These are phyloP conservation scores for Citrus medica DNA, from an alignment of 345 rosid genomes.

Conservation along the genomic window DNA sequence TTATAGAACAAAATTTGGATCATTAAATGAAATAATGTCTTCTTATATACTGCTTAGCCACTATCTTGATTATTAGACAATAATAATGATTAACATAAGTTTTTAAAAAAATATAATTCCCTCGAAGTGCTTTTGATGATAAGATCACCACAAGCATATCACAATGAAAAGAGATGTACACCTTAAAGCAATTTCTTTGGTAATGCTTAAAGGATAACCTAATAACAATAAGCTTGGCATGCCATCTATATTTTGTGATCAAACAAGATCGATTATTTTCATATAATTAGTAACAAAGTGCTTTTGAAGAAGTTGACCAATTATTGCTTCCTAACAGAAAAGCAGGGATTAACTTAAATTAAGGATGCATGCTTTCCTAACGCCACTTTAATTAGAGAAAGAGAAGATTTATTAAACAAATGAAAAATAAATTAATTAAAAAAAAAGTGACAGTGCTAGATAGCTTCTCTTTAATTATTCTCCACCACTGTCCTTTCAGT, in stretches of 20 bases:
- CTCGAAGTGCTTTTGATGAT: background rate
- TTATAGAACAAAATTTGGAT: no score
- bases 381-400: conserved; percentile 8
- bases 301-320: conserved; percentile 1
- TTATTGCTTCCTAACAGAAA: conserved; percentile 1
- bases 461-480: conserved; percentile 33
- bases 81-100: background rate
- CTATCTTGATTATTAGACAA: background rate
- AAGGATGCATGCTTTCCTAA: conserved; percentile 16
- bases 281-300: background rate
- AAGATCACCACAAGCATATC: background rate
- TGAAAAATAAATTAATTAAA: background rate
- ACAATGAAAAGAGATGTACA: background rate
- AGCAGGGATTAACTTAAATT: conserved; percentile 7
- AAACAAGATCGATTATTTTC: background rate
- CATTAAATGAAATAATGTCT: no score
- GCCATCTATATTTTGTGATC: background rate
- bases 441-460: conserved; percentile 4
- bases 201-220: background rate
- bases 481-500: conserved; percentile 43
- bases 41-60: background rate
- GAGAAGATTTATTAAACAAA: background rate
- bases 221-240: background rate
- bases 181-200: background rate
- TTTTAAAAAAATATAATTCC: background rate